These are phyloP conservation scores for Globisporangium cystogenes DNA, from an alignment of 352 stramenopile species.

Conservation along the genomic window DNA sequence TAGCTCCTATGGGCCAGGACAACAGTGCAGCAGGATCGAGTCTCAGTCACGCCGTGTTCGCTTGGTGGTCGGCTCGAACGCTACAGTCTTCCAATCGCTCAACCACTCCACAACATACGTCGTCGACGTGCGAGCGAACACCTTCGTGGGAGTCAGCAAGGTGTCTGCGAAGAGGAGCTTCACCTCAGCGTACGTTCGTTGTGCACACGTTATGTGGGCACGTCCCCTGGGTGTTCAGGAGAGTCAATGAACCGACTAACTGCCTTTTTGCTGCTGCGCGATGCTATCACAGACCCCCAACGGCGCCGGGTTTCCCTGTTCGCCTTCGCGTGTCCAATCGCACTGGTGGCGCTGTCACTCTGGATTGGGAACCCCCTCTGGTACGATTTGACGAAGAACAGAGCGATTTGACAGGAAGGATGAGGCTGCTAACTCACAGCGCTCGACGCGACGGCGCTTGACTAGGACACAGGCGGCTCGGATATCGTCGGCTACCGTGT, in stretches of 20 bases:
- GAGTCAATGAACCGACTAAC: neutral
- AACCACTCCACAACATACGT: constrained; percentile 48
- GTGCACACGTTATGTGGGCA: no score
- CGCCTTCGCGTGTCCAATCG: constrained; percentile 18
- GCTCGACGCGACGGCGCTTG: neutral
- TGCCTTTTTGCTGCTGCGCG: neutral
- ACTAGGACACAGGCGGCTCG: constrained; percentile 29
- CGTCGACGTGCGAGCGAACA: constrained; percentile 45
- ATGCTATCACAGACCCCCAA: constrained; percentile 21
- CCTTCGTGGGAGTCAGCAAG: constrained; percentile 24
- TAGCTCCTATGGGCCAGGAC: constrained; percentile 11
- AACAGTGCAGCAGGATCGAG: constrained; percentile 21
- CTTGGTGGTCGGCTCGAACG: constrained; percentile 27
- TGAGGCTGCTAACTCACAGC: neutral
- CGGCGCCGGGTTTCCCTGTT: constrained; percentile 24
- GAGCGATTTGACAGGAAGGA: neutral
- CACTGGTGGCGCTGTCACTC: constrained; percentile 34
- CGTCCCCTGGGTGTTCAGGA: neutral
- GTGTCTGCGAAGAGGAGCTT: constrained; percentile 25
- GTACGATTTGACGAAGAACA: constrained; percentile 15
- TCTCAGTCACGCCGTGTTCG: constrained; percentile 2
- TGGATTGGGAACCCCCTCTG: constrained; percentile 37
- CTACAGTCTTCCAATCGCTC: constrained; percentile 29
- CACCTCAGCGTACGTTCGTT: constrained; percentile 23
- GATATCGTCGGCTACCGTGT: constrained; percentile 44